phyloP scores from a whole-genome alignment of 164 flowering plant genomes.

The Magnolia sinica region DNA sequence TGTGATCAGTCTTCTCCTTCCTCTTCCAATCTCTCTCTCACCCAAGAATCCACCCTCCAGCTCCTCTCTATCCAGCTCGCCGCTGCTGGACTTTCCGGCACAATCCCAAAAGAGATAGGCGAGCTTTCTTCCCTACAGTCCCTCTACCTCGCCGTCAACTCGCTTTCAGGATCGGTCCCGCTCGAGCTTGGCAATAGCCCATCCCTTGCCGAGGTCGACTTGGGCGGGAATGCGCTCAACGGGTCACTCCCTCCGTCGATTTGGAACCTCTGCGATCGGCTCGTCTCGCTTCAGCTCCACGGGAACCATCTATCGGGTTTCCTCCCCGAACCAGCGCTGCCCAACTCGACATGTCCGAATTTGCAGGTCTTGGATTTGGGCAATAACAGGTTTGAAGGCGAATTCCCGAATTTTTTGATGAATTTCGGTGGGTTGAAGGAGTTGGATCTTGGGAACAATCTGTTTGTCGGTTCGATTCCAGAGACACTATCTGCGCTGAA shows the following conservation, averaged over 20 bases:
- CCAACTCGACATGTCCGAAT: conserved; percentile 58
- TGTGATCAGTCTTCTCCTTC: conserved; percentile 59
- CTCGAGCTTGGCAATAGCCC: conserved; percentile 86
- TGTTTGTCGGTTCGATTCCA: conserved; percentile 66
- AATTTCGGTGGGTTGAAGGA: conserved; percentile 50
- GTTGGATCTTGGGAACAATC: conserved; percentile 70
- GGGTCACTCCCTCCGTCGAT: conserved; percentile 73
- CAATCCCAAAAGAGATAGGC: conserved; percentile 73
- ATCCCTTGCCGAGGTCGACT: conserved; percentile 71
- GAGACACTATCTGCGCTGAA: conserved; percentile 36
- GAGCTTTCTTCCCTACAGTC: conserved; percentile 68
- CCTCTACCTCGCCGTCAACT: conserved; percentile 68
- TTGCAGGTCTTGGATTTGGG: conserved; percentile 74
- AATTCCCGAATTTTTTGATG: conserved; percentile 70
- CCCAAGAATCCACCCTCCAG: conserved; percentile 59
- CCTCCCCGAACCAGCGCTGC: conserved; percentile 73
- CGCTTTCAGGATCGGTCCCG: conserved; percentile 65
- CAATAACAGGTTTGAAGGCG: conserved; percentile 58
- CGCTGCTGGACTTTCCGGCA: conserved; percentile 77
- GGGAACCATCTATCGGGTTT: conserved; percentile 66
- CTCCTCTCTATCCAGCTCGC: conserved; percentile 80
- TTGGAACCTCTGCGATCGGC: conserved; percentile 89
- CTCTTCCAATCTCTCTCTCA: conserved; percentile 45
- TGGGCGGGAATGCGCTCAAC: conserved; percentile 51
- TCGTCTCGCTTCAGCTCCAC: conserved; percentile 59